Evolutionary conservation across 352 stramenopile genomes (phyloP).

Genomic region (Phytophthora tubulina): DNA sequence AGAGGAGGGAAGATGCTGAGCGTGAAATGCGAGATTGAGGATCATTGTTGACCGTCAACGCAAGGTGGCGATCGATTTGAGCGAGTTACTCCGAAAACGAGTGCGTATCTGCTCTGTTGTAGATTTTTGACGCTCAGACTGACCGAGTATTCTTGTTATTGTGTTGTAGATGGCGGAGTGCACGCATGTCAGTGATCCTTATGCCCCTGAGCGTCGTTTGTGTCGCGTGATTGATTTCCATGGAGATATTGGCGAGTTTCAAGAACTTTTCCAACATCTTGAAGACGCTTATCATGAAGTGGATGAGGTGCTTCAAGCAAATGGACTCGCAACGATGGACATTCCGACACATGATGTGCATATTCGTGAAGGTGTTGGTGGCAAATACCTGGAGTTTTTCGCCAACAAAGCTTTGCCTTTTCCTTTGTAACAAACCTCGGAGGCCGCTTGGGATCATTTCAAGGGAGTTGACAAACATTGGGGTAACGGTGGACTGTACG

Average conservation of each 20-base stretch:
- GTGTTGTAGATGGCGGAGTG: slow-evolving; percentile 19
- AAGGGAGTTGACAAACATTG: slow-evolving; percentile 31
- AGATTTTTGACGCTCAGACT: not conserved
- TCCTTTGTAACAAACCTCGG: slow-evolving; percentile 11
- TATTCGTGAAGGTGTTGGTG: slow-evolving; percentile 30
- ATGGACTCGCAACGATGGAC: slow-evolving; percentile 32
- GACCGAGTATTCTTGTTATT: not conserved
- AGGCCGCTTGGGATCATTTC: slow-evolving; percentile 36
- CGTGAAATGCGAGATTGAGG: slow-evolving; percentile 48
- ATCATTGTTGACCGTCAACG: slow-evolving; percentile 43
- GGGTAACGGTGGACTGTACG: slow-evolving; percentile 29
- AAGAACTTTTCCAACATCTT: slow-evolving; percentile 34
- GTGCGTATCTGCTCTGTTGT: not conserved
- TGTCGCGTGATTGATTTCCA: slow-evolving; percentile 17
- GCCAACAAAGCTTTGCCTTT: slow-evolving; percentile 34
- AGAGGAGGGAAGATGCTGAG: slow-evolving; percentile 38
- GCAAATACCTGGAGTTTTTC: slow-evolving; percentile 42
- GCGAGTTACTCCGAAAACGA: slow-evolving; percentile 14
- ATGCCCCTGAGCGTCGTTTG: slow-evolving; percentile 1
- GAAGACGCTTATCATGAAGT: slow-evolving; percentile 33
- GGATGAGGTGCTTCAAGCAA: slow-evolving; percentile 25
- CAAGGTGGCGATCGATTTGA: slow-evolving; percentile 17
- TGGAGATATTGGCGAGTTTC: slow-evolving; percentile 32
- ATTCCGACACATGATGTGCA: slow-evolving; percentile 23
- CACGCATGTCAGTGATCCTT: slow-evolving; percentile 9